These are phyloP conservation scores for Kuraishia floccosa DNA, from an alignment of 805 yeast genomes.

Conservation along the genomic window DNA sequence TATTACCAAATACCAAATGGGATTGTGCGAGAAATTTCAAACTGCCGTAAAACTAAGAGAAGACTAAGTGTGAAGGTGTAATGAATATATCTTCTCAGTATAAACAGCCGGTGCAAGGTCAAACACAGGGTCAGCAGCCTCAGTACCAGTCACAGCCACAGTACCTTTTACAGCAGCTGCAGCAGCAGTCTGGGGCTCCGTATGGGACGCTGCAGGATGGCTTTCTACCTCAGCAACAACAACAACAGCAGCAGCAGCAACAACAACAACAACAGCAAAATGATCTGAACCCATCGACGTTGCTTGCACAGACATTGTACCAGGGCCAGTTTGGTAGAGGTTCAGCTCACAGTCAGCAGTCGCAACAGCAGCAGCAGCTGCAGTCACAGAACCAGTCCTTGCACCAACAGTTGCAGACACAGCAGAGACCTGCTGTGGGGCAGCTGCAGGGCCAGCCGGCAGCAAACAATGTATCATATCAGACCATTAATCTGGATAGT, in stretches of 20 bases:
- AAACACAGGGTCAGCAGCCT: conserved; percentile 4
- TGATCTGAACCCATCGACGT: conserved; percentile 20
- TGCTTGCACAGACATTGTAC: conserved; percentile 26
- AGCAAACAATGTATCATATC: conserved; percentile 13
- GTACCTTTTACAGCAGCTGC: conserved; percentile 4
- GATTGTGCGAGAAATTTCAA: too few relatives aligned
- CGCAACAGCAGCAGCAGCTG: conserved; percentile 15
- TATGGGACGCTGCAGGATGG: conserved; percentile 9
- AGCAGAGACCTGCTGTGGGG: not conserved
- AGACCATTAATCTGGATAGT: conserved; percentile 21
- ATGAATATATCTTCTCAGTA: too few relatives aligned
- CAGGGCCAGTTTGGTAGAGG: conserved; percentile 25
- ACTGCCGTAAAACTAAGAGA: too few relatives aligned
- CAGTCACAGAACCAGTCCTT: conserved; percentile 14
- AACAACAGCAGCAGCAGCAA: conserved; percentile 6
- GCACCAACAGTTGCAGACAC: conserved; percentile 12
- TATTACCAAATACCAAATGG: too few relatives aligned
- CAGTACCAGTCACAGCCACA: conserved; percentile 2
- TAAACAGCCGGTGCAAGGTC: conserved; percentile 9
- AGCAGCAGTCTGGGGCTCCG: conserved; percentile 4
- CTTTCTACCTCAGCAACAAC: conserved; percentile 12
- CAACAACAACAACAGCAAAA: conserved; percentile 7
- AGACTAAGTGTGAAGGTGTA: too few relatives aligned
- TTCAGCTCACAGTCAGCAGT: conserved; percentile 17
- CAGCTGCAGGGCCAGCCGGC: conserved; percentile 12